These are phyloP conservation scores for Thraustochytrium sp. DNA, from an alignment of 352 stramenopile species.

Conservation along the genomic window DNA sequence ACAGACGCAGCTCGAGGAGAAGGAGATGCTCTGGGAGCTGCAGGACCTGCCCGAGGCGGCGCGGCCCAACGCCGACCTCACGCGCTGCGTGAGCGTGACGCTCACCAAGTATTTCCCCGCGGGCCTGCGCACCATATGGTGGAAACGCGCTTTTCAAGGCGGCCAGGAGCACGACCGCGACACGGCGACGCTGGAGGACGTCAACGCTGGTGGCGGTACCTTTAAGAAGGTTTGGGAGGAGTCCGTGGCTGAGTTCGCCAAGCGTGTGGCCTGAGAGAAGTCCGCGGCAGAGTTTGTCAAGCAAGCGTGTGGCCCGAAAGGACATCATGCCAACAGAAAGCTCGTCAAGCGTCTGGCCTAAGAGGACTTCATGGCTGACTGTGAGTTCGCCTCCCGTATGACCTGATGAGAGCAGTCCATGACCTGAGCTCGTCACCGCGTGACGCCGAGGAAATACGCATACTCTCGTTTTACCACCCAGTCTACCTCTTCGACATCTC, in stretches of 20 bases:
- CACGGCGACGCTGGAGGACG: neutral
- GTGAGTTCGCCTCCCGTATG: too few species aligned
- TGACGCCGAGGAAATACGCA: neutral
- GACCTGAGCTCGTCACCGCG: neutral
- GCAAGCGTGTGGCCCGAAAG: too few species aligned
- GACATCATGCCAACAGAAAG: too few species aligned
- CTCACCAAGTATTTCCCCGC: neutral
- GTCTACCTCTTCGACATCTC: neutral
- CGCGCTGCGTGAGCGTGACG: neutral
- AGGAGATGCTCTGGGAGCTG: slow-evolving; percentile 22
- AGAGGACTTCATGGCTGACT: too few species aligned
- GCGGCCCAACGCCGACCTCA: neutral
- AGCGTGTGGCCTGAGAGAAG: too few species aligned
- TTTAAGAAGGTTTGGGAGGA: neutral
- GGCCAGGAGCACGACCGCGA: neutral
- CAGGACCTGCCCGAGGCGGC: neutral
- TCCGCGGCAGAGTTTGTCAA: too few species aligned
- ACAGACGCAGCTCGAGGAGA: neutral
- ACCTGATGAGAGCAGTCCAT: too few species aligned
- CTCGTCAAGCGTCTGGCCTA: too few species aligned
- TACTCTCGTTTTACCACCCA: neutral
- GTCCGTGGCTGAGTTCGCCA: too few species aligned
- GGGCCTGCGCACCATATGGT: neutral
- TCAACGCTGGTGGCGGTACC: neutral
- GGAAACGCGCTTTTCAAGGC: neutral